phyloP scores from a whole-genome alignment of 176 grass and related monocot species.

The Carex scoparia region DNA sequence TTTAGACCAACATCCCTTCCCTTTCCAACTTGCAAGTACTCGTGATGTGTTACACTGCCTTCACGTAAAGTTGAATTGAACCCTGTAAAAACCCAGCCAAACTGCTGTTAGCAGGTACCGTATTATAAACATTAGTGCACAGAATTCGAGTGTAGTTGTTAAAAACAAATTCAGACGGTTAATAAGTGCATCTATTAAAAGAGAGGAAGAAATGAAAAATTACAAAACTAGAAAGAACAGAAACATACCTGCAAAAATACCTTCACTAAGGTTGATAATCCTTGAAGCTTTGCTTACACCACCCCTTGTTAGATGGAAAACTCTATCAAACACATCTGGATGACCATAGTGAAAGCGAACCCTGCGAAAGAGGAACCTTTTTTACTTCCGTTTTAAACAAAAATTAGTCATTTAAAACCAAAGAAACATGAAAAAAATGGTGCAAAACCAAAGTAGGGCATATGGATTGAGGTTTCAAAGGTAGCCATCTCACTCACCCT shows the following conservation, averaged over 20 bases:
- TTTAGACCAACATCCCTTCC: slow-evolving; percentile 95
- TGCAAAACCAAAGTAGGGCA: background rate
- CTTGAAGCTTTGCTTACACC: slow-evolving; percentile 95
- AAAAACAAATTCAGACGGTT: background rate
- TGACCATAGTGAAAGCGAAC: slow-evolving; percentile 97
- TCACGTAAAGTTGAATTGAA: slow-evolving; percentile 93
- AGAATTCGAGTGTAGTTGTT: background rate
- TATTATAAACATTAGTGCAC: background rate
- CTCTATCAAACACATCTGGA: slow-evolving; percentile 92
- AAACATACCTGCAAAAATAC: slow-evolving; percentile 84
- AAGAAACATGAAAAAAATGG: background rate
- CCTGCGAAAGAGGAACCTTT: slow-evolving; percentile 20
- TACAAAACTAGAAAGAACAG: background rate
- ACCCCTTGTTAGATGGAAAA: slow-evolving; percentile 92
- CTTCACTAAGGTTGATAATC: slow-evolving; percentile 97
- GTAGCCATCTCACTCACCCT: background rate
- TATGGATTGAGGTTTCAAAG: slow-evolving; percentile 12
- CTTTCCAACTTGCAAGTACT: slow-evolving; percentile 99
- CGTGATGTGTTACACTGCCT: slow-evolving; percentile 95
- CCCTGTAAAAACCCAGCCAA: slow-evolving; percentile 35
- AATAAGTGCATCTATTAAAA: background rate
- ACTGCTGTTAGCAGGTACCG: background rate
- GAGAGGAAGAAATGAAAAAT: background rate
- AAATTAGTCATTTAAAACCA: background rate
- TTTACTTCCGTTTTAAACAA: background rate